Evolutionary conservation across 352 stramenopile genomes (phyloP).

Genomic region (Globisporangium orthogonon): DNA sequence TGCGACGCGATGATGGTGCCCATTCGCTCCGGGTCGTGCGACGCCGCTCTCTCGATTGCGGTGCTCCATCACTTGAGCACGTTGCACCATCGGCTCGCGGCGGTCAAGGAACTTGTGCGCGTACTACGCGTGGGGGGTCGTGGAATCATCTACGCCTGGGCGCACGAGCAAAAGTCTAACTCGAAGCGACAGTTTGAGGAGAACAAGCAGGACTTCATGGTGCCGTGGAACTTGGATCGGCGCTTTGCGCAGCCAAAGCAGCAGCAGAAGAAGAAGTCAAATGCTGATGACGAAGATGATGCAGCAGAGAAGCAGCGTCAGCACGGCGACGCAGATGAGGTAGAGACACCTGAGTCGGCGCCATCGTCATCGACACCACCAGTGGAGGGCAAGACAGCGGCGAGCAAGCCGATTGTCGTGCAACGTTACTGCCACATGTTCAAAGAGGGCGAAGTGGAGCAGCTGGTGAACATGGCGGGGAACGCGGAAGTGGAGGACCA

Average conservation of each 20-base stretch:
- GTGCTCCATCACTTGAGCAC: slow-evolving; percentile 84
- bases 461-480: slow-evolving; percentile 48
- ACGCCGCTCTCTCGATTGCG: slow-evolving; percentile 79
- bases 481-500: slow-evolving; percentile 58
- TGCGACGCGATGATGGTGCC: slow-evolving; percentile 67
- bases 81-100: slow-evolving; percentile 52
- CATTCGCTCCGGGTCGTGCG: slow-evolving; percentile 65
- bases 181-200: slow-evolving; percentile 74
- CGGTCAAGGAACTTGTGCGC: slow-evolving; percentile 72
- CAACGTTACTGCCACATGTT: slow-evolving; percentile 89
- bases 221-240: slow-evolving; percentile 85
- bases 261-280: neutral
- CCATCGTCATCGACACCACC: neutral
- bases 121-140: slow-evolving; percentile 61
- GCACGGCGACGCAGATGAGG: neutral
- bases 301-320: neutral
- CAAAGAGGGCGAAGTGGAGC: slow-evolving; percentile 76
- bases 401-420: slow-evolving; percentile 35
- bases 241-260: slow-evolving; percentile 30
- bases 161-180: slow-evolving; percentile 71
- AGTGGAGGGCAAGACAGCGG: neutral
- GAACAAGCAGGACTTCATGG: slow-evolving; percentile 78
- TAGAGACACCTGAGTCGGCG: neutral
- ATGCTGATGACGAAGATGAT: neutral
- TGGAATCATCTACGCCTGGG: slow-evolving; percentile 84